Percentiles rank a stretch among this genome's conserved stretches.
These are phyloP conservation scores for Bondarzewia mesenterica DNA, from an alignment of 1,284 basidiomycete genomes.

Conservation along the genomic window DNA sequence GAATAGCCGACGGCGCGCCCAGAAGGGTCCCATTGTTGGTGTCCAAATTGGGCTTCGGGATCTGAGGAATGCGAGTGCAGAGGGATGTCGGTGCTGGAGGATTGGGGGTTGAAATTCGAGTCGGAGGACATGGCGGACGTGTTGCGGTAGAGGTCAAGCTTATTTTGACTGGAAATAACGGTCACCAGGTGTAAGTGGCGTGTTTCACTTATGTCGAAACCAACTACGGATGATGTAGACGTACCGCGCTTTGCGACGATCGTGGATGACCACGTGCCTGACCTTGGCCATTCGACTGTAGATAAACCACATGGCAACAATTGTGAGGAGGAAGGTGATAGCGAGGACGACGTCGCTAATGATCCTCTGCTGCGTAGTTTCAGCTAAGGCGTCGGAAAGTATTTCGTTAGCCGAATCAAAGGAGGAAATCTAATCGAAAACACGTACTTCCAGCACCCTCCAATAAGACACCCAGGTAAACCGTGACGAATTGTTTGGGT, in stretches of 20 bases:
- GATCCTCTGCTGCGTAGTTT: slow-evolving; percentile 8
- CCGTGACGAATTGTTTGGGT: slow-evolving; percentile 54
- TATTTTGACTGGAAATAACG: slow-evolving; percentile 7
- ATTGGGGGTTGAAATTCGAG: slow-evolving; percentile 7
- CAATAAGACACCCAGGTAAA: slow-evolving; percentile 44
- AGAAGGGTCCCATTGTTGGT: slow-evolving; percentile 13
- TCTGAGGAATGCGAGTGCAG: slow-evolving; percentile 3
- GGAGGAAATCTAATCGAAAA: background rate
- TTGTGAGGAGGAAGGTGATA: slow-evolving; percentile 63
- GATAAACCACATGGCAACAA: slow-evolving; percentile 81
- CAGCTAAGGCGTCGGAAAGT: background rate
- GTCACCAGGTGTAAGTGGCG: no score
- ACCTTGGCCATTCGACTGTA: slow-evolving; percentile 67
- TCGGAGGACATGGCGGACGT: background rate
- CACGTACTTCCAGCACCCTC: slow-evolving; percentile 21
- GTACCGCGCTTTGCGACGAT: slow-evolving; percentile 35
- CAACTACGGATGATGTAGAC: no score
- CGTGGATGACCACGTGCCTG: slow-evolving; percentile 68
- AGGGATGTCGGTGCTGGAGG: slow-evolving; percentile 12
- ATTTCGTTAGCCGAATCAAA: background rate
- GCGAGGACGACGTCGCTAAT: slow-evolving; percentile 36
- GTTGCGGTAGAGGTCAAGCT: slow-evolving; percentile 9
- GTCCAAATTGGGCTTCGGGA: slow-evolving; percentile 4
- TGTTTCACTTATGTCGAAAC: no score
- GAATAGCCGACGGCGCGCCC: slow-evolving; percentile 12